Evolutionary conservation across 768 basidiomycete species (phyloP).

Genomic region (Phaeolepiota aurea): DNA sequence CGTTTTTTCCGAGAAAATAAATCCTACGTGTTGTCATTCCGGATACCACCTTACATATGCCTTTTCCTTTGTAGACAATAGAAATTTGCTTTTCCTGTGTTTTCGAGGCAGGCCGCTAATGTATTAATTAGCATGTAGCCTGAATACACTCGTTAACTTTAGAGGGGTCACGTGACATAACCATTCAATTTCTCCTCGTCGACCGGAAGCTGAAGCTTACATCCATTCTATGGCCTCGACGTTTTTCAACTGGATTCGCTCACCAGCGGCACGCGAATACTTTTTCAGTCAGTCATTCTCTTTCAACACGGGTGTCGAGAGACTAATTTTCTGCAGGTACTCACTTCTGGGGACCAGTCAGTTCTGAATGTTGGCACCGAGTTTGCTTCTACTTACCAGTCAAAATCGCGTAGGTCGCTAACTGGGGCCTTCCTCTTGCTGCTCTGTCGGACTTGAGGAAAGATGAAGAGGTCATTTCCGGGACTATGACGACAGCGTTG

Average conservation of each 20-base stretch:
- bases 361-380: slow-evolving; percentile 21
- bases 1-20: too few relatives aligned
- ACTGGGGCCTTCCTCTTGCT: slow-evolving; percentile 96
- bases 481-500: slow-evolving; percentile 91
- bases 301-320: slow-evolving; percentile 1
- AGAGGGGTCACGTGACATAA: too few relatives aligned
- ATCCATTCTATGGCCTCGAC: slow-evolving; percentile 85
- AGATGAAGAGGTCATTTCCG: slow-evolving; percentile 96
- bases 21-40: too few relatives aligned
- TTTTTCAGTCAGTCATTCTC: slow-evolving; percentile 73
- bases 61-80: too few relatives aligned
- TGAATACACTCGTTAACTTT: too few relatives aligned
- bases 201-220: too few relatives aligned
- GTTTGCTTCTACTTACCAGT: slow-evolving; percentile 8
- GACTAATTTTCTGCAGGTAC: slow-evolving; percentile 53
- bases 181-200: too few relatives aligned
- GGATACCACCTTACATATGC: too few relatives aligned
- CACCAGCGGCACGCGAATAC: slow-evolving; percentile 87
- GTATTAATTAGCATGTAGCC: too few relatives aligned
- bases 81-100: too few relatives aligned
- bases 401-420: slow-evolving; percentile 65
- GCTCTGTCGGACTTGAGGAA: slow-evolving; percentile 86
- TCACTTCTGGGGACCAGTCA: slow-evolving; percentile 96
- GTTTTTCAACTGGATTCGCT: slow-evolving; percentile 85
- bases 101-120: too few relatives aligned